Base-by-base conservation (phyloP, 805 yeast genomes). In the Schwanniomyces yamadae region DNA sequence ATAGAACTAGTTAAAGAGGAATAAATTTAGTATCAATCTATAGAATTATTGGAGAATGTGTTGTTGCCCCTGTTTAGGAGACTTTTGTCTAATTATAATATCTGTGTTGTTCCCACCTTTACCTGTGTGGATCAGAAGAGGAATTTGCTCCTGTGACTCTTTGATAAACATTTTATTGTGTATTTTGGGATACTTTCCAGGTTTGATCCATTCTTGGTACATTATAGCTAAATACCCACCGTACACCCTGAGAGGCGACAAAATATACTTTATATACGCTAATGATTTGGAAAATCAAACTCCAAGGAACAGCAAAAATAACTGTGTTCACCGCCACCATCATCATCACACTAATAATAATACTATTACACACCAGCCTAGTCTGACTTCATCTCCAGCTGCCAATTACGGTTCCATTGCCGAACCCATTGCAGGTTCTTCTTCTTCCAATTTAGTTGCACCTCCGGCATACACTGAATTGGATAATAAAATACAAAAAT, bases 81-180 rank as follows among this genome's bases (percentile, higher is more conserved):
- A 84, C 53, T 52, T 79, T n/a, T 54, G 78, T 10, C 72, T 84
- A 11, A 77, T 80, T 38, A 45, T 79, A 1, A 53, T 80, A 6
- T 81, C 87, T 3, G 69, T 82, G 33, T 66, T 84, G 33, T 69
- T 81, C 52, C 93, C 95, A 2, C 93, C 93, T 0, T 64, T 84
- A 9, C 85, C 90, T 0, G 89, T 84, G 8, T 59, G 79, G 56
- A 67, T 82, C 23, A 69, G 88, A 51, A 63, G 78, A 31, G 93
- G 93, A 1, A 35, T 75, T 11, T 78, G 77, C 46, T 66, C 82
- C 2, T 52, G 63, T 22, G 85, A 83, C 45, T 62, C 77, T 11
- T 40, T 66, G 21, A 54, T 75, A 16, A 61, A 68, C 35, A 53
- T 73, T 17, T 31, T 69, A 18, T 61, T 76, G 30, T 70, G 73